These are phyloP conservation scores for Gymnopilus dilepis DNA, from an alignment of 768 basidiomycete species.

Conservation along the genomic window DNA sequence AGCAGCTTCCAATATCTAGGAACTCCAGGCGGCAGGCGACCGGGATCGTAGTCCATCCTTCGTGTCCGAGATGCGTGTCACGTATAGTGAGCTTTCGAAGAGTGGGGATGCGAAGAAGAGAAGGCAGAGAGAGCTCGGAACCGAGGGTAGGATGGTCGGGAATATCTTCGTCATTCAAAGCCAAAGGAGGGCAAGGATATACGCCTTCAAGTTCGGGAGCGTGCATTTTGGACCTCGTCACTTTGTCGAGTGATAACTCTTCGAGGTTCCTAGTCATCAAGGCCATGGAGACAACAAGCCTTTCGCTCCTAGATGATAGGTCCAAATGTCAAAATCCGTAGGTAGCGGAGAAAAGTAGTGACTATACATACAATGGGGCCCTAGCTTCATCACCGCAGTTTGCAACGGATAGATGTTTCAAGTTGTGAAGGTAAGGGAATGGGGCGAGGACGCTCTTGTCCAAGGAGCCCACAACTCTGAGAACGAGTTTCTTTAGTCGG, in stretches of 20 bases:
- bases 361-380: constrained; percentile 50
- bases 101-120: constrained; percentile 65
- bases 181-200: constrained; percentile 64
- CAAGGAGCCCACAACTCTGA: constrained; percentile 54
- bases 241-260: constrained; percentile 62
- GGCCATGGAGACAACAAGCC: constrained; percentile 72
- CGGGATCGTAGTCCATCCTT: constrained; percentile 57
- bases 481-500: constrained; percentile 51
- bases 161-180: constrained; percentile 64
- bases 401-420: constrained; percentile 52
- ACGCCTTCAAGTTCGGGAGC: constrained; percentile 60
- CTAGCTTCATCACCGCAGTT: constrained; percentile 48
- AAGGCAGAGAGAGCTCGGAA: constrained; percentile 64
- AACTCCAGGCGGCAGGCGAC: constrained; percentile 57
- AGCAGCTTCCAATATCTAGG: constrained; percentile 63
- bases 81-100: constrained; percentile 66
- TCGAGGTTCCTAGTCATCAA: constrained; percentile 59
- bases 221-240: constrained; percentile 71
- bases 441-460: constrained; percentile 53
- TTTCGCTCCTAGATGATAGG: constrained; percentile 58
- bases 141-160: constrained; percentile 59
- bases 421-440: constrained; percentile 48
- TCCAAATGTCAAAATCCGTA: constrained; percentile 10
- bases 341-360: constrained; percentile 15
- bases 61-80: constrained; percentile 75